Evolutionary conservation across 306 rosid species (phyloP).

Genomic region (peach (Prunus persica)): Prunus_persica_NCBIv2 NC_034011.1:24548501-24549000

Average conservation of each 20-base stretch:
- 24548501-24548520: conserved; percentile 47
- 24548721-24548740: neutral
- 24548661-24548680: conserved; percentile 5
- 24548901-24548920: conserved; percentile 1
- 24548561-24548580: conserved; percentile 3
- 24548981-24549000: conserved; percentile 15
- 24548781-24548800: neutral
- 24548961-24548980: conserved; percentile 13
- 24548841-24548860: conserved; percentile 39
- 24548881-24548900: conserved; percentile 31
- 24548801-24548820: conserved; percentile 10
- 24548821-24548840: conserved; percentile 24
- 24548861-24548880: conserved; percentile 4
- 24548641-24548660: conserved; percentile 10
- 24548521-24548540: conserved; percentile 17
- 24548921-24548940: neutral
- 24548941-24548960: conserved; percentile 7
- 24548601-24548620: conserved; percentile 51
- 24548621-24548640: conserved; percentile 43
- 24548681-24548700: conserved; percentile 29
- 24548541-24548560: conserved; percentile 19
- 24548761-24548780: too few relatives aligned
- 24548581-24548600: conserved; percentile 53
- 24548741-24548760: neutral
- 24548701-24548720: conserved; percentile 24